Evolutionary conservation across 164 flowering plant genomes (phyloP), one percentile per base, ranked within the genome.

Genomic region (Platanus orientalis): DNA sequence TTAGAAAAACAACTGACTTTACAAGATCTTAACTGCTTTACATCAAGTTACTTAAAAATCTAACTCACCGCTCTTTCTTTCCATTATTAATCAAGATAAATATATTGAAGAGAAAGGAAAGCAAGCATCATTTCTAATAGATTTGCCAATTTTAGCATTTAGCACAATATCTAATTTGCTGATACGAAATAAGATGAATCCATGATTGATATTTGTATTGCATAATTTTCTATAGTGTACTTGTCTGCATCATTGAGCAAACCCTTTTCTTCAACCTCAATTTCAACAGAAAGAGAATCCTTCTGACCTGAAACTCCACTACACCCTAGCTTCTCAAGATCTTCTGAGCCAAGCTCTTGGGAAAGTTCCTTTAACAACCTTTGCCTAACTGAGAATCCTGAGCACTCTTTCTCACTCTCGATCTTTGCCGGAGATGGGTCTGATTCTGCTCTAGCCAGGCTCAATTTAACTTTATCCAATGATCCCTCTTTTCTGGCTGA

Each of bases 281-380:
- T 63, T 66, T 68, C 73, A 19, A 47, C 73, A 13, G 69, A 52
- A 10, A 49, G 67, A 23, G 71, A 53, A 28, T 65, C 74, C 54
- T 69, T 57, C 44, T 47, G 45, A 48, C 21, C 39, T 25, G 57
- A 50, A 66, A 57, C 75, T 30, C 68, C 85, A 61, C 28, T 27
- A 50, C 42, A 11, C 27, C 55, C 57, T 23, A 21, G 10, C 51
- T 79, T 69, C 19, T 79, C 84, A 40, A 47, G 23, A 67, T 79
- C 80, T 27, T 82, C 85, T 14, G 73, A 29, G 28, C 85, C 88
- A 74, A 85, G 87, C 68, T 76, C 80, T 56, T 63, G 74, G 30
- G 88, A 79, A 61, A 94, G 76, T 75, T 90, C 98, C 34, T 84
- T 79, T 52, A 94, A 73, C 72, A 94, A 74, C 63, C 79, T 89